Evolutionary conservation across 2,329 filamentous ascomycete species (phyloP), one percentile per base, ranked within the genome.

Genomic region (Trichophyton benhamiae): DNA sequence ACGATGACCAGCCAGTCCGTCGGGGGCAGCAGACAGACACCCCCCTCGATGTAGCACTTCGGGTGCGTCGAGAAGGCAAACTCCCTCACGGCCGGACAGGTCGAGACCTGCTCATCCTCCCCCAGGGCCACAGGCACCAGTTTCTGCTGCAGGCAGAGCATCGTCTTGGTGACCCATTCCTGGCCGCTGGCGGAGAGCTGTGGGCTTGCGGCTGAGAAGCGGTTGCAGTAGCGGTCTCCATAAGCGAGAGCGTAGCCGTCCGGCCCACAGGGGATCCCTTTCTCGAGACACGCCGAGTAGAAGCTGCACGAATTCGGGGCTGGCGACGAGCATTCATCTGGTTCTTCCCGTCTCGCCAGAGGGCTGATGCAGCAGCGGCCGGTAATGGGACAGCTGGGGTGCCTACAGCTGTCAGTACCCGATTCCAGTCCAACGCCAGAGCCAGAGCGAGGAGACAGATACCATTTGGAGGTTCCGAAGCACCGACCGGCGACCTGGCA

Each of bases 161-260:
- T 71, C 9, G 66, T 67, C 17, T 65, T 63, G 7, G 64, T 66
- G 33, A 69, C 64, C 69, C 69, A 71, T 4, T 53, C 62, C 58
- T 70, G 59, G 8, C 69, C 69, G 15, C 30, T 36, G 6, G 30
- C 30, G 13, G 63, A 66, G 30, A 71, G 62, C 20, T 64, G 44
- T 22, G 52, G 33, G 2, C 58, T 57, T 4, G 62, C 64, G 15
- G 30, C 46, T 9, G 61, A 60, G 53, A 67, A 71, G 52, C 67
- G 66, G 30, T 66, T 49, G 64, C 69, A 71, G 63, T 67, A 70
- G 57, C 70, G 66, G 13, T 66, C 60, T 52, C 69, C 69, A 33
- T 69, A 69, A 64, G 66, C 38, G 68, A 72, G 17, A 65, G 72
- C 65, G 66, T 75, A 58, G 67, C 69, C 52, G 66, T 69, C 52